Conservation (phyloP, 352 stramenopile species). For the Blastocystis sp. region DNA sequence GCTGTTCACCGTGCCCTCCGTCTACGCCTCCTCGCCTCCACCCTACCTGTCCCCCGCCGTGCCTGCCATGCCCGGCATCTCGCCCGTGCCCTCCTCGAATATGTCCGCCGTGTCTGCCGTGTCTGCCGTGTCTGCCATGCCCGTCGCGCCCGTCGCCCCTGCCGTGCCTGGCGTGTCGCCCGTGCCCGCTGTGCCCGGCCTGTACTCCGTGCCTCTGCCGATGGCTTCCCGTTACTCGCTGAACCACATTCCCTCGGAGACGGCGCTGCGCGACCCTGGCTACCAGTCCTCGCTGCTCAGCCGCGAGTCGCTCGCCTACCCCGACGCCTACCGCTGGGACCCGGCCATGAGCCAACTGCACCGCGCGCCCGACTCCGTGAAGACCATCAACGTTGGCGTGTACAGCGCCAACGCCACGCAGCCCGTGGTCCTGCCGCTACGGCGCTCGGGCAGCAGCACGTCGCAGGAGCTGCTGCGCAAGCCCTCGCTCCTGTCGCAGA, state of each 20-base stretch:
- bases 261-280: not conserved
- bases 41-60: not conserved
- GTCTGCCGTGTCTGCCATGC: too few relatives aligned
- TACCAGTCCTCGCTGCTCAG: not conserved
- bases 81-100: not conserved
- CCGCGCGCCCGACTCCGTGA: slow-evolving; percentile 14
- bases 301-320: not conserved
- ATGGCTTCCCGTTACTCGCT: not conserved
- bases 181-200: not conserved
- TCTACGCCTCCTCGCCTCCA: not conserved
- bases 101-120: not conserved
- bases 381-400: slow-evolving; percentile 21
- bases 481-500: not conserved
- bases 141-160: not conserved
- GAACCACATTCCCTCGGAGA: not conserved
- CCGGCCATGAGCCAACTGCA: slow-evolving; percentile 40
- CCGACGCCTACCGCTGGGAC: slow-evolving; percentile 6
- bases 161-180: not conserved
- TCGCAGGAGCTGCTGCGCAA: not conserved
- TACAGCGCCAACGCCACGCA: not conserved
- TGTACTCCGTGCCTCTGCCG: not conserved
- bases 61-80: not conserved
- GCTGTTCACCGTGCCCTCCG: not conserved
- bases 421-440: slow-evolving; percentile 29
- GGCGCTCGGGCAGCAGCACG: not conserved